Percentiles rank a stretch among this genome's conserved stretches.
Evolutionary conservation across 306 rosid genomes (phyloP).

Genomic region (Ammopiptanthus mongolicus): DNA sequence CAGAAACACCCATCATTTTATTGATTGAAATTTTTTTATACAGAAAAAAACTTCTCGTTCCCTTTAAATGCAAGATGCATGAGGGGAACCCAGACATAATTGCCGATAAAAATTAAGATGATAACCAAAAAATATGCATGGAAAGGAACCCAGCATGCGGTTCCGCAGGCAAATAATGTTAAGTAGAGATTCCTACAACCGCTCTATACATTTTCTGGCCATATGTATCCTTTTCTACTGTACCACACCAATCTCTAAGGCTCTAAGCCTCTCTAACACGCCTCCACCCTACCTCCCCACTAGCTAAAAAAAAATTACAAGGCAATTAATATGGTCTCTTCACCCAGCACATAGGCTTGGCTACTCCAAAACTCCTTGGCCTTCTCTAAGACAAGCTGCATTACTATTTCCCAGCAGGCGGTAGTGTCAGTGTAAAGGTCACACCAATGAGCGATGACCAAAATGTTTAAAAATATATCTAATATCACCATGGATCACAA

Average conservation of each 20-base stretch:
- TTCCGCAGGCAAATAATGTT: constrained; percentile 12
- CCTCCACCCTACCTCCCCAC: constrained; percentile 6
- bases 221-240: constrained; percentile 28
- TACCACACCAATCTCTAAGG: constrained; percentile 20
- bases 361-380: constrained; percentile 26
- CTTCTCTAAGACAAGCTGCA: constrained; percentile 27
- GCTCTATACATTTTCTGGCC: constrained; percentile 44
- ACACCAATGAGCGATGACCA: constrained; percentile 30
- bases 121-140: not conserved
- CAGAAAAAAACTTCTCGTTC: not conserved
- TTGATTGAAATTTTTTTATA: constrained; percentile 9
- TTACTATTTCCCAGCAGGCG: constrained; percentile 23
- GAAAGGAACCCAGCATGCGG: constrained; percentile 3
- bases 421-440: constrained; percentile 31
- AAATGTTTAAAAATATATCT: constrained; percentile 22
- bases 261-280: constrained; percentile 17
- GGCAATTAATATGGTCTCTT: constrained; percentile 21
- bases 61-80: not conserved
- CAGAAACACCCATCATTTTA: constrained; percentile 16
- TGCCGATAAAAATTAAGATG: not conserved
- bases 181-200: constrained; percentile 17
- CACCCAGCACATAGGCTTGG: not conserved
- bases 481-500: constrained; percentile 44
- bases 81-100: not conserved
- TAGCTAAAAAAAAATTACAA: constrained; percentile 18